Percentiles rank a stretch among this genome's conserved stretches.
These are phyloP conservation scores for Backusella parvicylindrica DNA, from an alignment of 192 early-diverging fungal genomes.

Conservation along the genomic window DNA sequence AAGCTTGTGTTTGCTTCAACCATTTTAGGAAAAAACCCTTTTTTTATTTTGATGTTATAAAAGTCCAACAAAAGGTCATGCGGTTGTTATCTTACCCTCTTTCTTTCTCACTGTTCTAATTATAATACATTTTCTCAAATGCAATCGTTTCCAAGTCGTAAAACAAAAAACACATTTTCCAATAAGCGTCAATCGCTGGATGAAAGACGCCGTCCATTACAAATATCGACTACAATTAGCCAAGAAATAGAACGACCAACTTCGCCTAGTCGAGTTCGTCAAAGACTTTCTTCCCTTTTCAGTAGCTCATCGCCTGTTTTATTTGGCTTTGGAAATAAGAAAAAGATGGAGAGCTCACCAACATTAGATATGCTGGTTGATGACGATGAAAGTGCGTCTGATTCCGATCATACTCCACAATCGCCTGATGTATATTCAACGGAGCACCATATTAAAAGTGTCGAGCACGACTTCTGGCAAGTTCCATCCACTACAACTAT, in stretches of 20 bases:
- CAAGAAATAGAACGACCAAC: background rate
- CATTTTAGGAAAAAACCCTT: slow-evolving; percentile 5
- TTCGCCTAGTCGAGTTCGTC: background rate
- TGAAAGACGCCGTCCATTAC: background rate
- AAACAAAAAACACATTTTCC: background rate
- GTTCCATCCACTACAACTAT: background rate
- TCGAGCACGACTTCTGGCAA: background rate
- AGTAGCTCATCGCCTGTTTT: background rate
- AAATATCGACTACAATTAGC: background rate
- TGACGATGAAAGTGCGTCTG: background rate
- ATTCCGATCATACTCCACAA: background rate
- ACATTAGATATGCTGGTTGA: background rate
- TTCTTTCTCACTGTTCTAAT: background rate
- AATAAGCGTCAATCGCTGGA: slow-evolving; percentile 1
- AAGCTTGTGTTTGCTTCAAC: slow-evolving; percentile 1
- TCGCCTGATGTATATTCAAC: background rate
- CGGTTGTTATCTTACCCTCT: background rate
- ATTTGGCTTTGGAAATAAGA: background rate
- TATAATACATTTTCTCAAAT: background rate
- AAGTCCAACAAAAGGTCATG: background rate
- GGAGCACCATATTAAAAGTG: background rate
- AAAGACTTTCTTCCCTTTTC: slow-evolving; percentile 3
- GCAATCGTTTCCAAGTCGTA: background rate
- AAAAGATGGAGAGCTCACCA: no score
- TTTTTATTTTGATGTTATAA: background rate